Base-by-base conservation (phyloP, 768 basidiomycete species). In the Boletus tylopilopsis region DNA sequence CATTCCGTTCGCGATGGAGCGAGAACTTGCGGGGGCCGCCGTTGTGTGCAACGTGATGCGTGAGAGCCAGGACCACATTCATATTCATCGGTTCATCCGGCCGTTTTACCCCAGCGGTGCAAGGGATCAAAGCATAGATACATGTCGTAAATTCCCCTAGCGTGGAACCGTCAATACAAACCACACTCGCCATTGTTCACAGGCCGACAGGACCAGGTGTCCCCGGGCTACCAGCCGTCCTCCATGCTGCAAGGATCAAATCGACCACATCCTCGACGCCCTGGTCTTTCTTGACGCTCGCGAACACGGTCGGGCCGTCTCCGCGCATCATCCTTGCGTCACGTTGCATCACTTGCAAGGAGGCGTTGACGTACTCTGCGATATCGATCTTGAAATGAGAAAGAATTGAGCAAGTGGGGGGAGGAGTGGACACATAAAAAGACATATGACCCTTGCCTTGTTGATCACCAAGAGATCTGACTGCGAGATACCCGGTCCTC, bases 401-500 rank as follows among this genome's bases (percentile, higher is more conserved):
- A 50, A 13, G 15, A n/a, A 25, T 27, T 44, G 24, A 41, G 23
- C 42, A 36, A 30, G 7, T 19, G 29, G 24, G n/a, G 8, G 45
- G 24, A 11, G 16, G 19, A 10, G 21, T 18, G 18, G 12, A 34
- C 19, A 6, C 33, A 11, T 19, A 50, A 54, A 44, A 42, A 30
- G 33, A 42, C 23, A 42, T 16, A 23, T 35, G 34, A 27, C 3
- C 46, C 23, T 34, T 29, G 86, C 94, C 79, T 99, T 99, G 76
- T 98, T 98, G 59, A 98, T 82, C 22, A 99, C 82, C 46, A 99
- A 73, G 11, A 99, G 73, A 71, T 98, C 96, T 1, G 93, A 95
- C 62, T 94, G 89, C 2, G 93, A 94, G 57, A 99, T 97, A 10
- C 95, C 96, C 2, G 95, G 96, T 1, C 95, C 96, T 5, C 96